Conservation (phyloP, 1,139 yeast species). For the Kluyveromyces marxianus region DNA sequence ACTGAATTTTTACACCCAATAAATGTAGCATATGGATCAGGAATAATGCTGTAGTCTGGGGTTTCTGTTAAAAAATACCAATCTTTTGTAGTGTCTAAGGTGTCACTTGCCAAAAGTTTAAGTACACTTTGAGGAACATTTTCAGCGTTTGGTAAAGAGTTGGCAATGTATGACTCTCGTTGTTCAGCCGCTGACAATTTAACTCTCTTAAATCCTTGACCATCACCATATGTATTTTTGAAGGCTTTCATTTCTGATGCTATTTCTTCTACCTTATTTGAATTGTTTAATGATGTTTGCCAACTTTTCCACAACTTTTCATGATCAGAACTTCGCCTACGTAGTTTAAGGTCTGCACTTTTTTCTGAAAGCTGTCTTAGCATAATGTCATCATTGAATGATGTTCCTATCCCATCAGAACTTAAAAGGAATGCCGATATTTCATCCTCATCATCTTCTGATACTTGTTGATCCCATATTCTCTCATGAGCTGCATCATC, state of each 20-base stretch:
- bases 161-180: not conserved
- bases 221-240: not conserved
- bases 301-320: constrained; percentile 3
- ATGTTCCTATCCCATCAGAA: not conserved
- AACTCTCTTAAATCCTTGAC: not conserved
- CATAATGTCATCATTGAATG: not conserved
- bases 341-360: not conserved
- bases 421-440: not conserved
- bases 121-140: not conserved
- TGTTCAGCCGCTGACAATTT: not conserved
- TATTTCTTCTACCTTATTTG: not conserved
- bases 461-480: not conserved
- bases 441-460: not conserved
- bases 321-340: not conserved
- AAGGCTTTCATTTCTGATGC: not conserved
- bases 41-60: constrained; percentile 6
- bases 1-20: constrained; percentile 1
- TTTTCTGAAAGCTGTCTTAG: not conserved
- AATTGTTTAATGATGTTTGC: not conserved
- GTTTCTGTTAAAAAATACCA: constrained; percentile 23
- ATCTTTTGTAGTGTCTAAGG: constrained; percentile 12
- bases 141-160: not conserved
- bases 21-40: constrained; percentile 7
- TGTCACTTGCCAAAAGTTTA: constrained; percentile 1
- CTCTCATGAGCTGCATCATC: not conserved